Base-by-base conservation (phyloP, 129 eudicot genomes). In the Lactuca sativa region DNA sequence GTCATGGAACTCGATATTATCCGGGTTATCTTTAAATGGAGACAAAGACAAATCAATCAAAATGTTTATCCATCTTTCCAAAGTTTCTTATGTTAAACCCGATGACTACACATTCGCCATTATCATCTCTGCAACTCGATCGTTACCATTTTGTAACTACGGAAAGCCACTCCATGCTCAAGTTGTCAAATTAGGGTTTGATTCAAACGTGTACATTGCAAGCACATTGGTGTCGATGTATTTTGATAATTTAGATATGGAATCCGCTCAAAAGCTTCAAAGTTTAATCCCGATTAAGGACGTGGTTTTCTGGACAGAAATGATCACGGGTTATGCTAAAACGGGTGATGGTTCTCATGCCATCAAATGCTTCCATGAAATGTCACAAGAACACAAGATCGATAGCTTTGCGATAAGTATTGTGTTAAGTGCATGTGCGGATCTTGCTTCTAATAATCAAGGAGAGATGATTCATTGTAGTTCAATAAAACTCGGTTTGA, bases 151-250 rank as follows among this genome's bases (percentile, higher is more conserved):
- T 63, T 41, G 78, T 43, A 34, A 34, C 31, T 83, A 80, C 60
- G 98, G 98, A 38, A 81, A 75, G 31, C 91, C 91, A 7, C 88
- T 92, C 6, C 98, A 92, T 79, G 88, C 84, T 25, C 89, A 79
- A 74, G 75, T 82, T 25, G 83, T 71, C 21, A 85, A 70, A 56
- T 65, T 62, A 0, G 96, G 98, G 18, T 78, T 70, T 9, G 85
- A 70, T 6, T 72, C 38, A 30, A 86, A 86, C 48, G 83, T 75
- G 43, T 83, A 69, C 67, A 80, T 89, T 3, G 95, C 83, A 51
- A 92, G 98, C 75, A 75, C 91, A 4, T 72, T 92, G 44, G 77
- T 85, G 37, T 86, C 96, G 18, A 89, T 92, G 98, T 92, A 92
- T 71, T 86, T 89, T 60, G 84, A 67, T 61, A 85, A 86, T 62